phyloP scores from a whole-genome alignment of 2,329 filamentous ascomycete genomes.

The Pseudocercospora macadamiae region DNA sequence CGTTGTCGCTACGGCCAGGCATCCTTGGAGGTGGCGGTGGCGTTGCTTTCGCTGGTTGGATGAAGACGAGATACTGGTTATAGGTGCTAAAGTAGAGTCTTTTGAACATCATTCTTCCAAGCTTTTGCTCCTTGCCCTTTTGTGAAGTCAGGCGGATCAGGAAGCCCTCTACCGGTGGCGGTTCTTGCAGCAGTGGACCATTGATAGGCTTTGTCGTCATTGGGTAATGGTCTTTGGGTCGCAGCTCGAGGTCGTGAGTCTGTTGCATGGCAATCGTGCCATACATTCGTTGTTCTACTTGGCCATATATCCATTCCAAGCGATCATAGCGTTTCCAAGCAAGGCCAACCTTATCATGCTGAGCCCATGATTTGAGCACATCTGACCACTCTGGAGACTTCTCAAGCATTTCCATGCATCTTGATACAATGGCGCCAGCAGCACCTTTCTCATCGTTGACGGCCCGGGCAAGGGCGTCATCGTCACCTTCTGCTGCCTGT shows the following conservation, averaged over 20 bases:
- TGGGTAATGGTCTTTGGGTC: constrained; percentile 67
- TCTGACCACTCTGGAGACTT: constrained; percentile 62
- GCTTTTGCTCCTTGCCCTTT: constrained; percentile 59
- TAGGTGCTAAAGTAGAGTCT: constrained; percentile 67
- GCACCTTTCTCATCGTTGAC: constrained; percentile 58
- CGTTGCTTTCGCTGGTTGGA: constrained; percentile 59
- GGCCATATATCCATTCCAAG: constrained; percentile 68
- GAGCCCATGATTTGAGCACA: constrained; percentile 62
- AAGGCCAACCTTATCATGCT: constrained; percentile 62
- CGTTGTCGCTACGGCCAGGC: constrained; percentile 42
- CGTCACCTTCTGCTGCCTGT: constrained; percentile 48
- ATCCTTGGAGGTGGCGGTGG: constrained; percentile 62
- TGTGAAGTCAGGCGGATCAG: constrained; percentile 67
- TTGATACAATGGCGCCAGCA: constrained; percentile 58
- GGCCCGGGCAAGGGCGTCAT: constrained; percentile 49
- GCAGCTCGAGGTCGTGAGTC: constrained; percentile 67
- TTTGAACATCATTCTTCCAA: constrained; percentile 67
- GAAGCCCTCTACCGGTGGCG: constrained; percentile 67
- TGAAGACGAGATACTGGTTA: constrained; percentile 66
- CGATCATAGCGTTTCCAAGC: constrained; percentile 72
- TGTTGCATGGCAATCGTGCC: constrained; percentile 68
- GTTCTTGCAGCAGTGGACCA: constrained; percentile 57
- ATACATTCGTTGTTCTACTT: constrained; percentile 69
- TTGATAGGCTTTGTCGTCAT: constrained; percentile 50
- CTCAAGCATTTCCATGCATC: constrained; percentile 62